Base-by-base conservation (phyloP, 176 grass and related monocot genomes). In the Elymus sibiricus region DNA sequence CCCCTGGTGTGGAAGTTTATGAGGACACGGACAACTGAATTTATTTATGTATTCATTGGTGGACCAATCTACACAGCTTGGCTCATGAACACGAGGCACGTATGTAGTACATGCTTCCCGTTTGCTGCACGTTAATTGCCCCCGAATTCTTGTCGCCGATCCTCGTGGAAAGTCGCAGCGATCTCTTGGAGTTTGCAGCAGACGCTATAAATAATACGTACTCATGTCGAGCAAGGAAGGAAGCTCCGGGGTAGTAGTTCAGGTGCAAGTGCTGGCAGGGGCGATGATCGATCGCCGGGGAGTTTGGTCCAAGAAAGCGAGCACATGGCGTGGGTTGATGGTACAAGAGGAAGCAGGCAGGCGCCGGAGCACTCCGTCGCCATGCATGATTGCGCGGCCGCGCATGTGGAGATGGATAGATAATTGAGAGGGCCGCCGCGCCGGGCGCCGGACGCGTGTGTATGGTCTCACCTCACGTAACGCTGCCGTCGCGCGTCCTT, bases 241-340 rank as follows among this genome's bases (percentile, higher is more conserved):
- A 0, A 1, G 32, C 31, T n/a, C 26, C 7, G 13, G 62, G 26
- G 61, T 62, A 4, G 19, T 15, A 15, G 46, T 16, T 15, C 14
- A 2, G n/a, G 7, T 9, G 2, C 32, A 34, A 34, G 32, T 3
- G 17, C 9, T 16, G 63, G 34, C 11, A 31, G 13, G 0, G 28
- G 27, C 27, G 3, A 29, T 28, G 25, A 75, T 74, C 69, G 72
- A 5, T 64, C 62, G 27, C 26, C 40, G 42, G 71, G 43, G 42
- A 75, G 72, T 75, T 21, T 15, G n/a, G 76, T 83, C 59, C 80
- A 76, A 60, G 60, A 90, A 90, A 90, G 89, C 22, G 66, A 73
- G 59, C 75, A 90, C 89, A 84, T 87, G 84, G 80, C 84, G 47
- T 17, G 47, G 47, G 49, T 6, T 19, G 49, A 53, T 0, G 55